phyloP scores from a whole-genome alignment of 345 rosid species.

The Conringia planisiliqua region DNA sequence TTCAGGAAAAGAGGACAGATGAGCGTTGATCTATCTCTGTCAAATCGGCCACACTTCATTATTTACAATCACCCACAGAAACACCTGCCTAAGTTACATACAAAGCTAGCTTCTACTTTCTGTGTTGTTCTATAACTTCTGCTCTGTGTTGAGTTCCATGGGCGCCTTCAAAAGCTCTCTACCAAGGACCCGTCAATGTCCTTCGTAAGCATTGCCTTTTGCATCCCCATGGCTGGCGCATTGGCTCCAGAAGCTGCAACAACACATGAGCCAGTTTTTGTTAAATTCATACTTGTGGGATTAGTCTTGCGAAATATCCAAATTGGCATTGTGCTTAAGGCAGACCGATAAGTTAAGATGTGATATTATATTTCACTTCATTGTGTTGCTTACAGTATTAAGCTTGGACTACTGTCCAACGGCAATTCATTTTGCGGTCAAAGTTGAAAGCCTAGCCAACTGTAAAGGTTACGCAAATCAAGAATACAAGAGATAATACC shows the following conservation, averaged over 20 bases:
- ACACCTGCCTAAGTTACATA: slow-evolving; percentile 38
- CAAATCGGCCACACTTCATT: slow-evolving; percentile 35
- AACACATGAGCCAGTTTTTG: background rate
- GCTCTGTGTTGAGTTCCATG: slow-evolving; percentile 14
- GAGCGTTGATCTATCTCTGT: slow-evolving; percentile 18
- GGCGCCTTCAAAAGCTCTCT: slow-evolving; percentile 29
- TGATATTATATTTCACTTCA: background rate
- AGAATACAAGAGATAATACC: slow-evolving; percentile 38
- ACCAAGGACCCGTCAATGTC: slow-evolving; percentile 91
- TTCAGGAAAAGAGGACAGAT: slow-evolving; percentile 14
- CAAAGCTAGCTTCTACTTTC: slow-evolving; percentile 35
- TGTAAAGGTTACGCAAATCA: background rate
- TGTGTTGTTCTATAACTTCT: slow-evolving; percentile 20
- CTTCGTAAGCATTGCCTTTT: slow-evolving; percentile 77
- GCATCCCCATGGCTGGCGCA: slow-evolving; percentile 51
- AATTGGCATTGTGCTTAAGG: background rate
- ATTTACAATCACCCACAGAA: slow-evolving; percentile 44
- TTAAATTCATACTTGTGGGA: background rate
- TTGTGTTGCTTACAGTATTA: background rate
- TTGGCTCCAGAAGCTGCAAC: slow-evolving; percentile 45
- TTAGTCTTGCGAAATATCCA: background rate
- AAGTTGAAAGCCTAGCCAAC: background rate
- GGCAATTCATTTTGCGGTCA: background rate
- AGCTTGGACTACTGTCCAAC: background rate
- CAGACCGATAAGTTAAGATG: background rate